Evolutionary conservation across 306 rosid genomes (phyloP), one percentile per base, ranked within the genome.

Genomic region (Cicer yamashitae): DNA sequence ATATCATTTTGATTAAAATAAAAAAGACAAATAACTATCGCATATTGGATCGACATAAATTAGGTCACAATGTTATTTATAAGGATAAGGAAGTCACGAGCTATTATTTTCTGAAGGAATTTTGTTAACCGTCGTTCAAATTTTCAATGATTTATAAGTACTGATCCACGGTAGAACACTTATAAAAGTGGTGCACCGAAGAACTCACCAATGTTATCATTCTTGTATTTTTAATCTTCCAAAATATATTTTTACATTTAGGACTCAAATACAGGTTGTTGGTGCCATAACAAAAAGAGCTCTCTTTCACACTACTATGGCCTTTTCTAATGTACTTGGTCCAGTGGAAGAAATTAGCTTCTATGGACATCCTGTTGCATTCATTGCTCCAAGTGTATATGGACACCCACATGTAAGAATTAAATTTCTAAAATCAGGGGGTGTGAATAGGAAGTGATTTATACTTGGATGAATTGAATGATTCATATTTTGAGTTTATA

Each of bases 351-450:
- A 91, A 65, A 72, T 91, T 41, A 82, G 85, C 77, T 91, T 89
- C 70, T 84, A 57, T 39, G 93, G 89, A 52, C 93, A 87, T 77
- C 89, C 84, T 8, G 10, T 86, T 2, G 71, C 85, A 66, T 91
- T 66, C 86, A 17, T 89, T 67, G 87, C 89, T 48, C 90, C 90
- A 7, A 79, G 82, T 78, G 89, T 81, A 60, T 91, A 89, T 70
- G 96, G 94, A 5, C 92, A 84, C 46, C 93, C 96, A n/a, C 89
- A 81, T 0, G 96, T 88, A 70, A 79, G 88, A 71, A 3, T 56
- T 30, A 4, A 63, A 15, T 51, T 44, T 48, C 30, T 47, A 25
- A n/a, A 52, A 34, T 72, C 51, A 43, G 15, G 52, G 13, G 13
- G 65, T 65, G 38, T 40, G 25, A 63, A 63, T 40, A 40, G 25